Base-by-base conservation (phyloP, 2,329 filamentous ascomycete species). In the Coniochaeta sp. region DNA sequence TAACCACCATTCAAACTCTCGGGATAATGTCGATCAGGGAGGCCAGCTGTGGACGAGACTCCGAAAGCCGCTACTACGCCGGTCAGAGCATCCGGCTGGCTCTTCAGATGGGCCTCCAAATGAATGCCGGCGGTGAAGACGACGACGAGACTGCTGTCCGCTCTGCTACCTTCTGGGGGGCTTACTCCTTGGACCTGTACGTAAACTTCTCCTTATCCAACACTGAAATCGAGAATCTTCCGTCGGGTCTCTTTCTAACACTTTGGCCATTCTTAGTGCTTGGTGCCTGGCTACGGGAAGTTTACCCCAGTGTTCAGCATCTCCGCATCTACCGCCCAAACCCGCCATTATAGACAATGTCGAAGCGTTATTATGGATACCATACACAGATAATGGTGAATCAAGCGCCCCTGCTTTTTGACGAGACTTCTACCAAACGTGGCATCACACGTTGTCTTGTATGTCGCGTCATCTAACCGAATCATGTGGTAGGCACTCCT, bases 11-110 rank as follows among this genome's bases (percentile, higher is more conserved):
- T 50, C 89, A 92, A 73, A 89, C 89, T 1, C 75, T 92, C 19
- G 88, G 88, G 6, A 83, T 92, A 66, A 89, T 93, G 87, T 87
- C 87, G 6, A 85, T 91, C 64, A 78, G 89, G 47, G 88, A 92
- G 73, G 87, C 86, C 3, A 90, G 88, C 67, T 87, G 85, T 64
- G 88, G 88, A 0, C 80, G 88, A 36, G 87, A 90, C 66, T 89
- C 86, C 31, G 85, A 88, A 64, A 89, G 88, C 58, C 90, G 88
- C 79, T 88, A 84, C 61, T 88, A 89, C 64, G 84, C 86, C 1
- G 88, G 89, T 1, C 85, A 90, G 69, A 90, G 87, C 67, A 84
- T 91, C 61, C 82, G 87, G 4, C 80, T 91, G 63, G 88, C 87
- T 34, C 78, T 91, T 43, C 89, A 90, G 69, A 85, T 90, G 78